phyloP scores from a whole-genome alignment of 768 basidiomycete species.

The Cytidiella melzeri region DNA sequence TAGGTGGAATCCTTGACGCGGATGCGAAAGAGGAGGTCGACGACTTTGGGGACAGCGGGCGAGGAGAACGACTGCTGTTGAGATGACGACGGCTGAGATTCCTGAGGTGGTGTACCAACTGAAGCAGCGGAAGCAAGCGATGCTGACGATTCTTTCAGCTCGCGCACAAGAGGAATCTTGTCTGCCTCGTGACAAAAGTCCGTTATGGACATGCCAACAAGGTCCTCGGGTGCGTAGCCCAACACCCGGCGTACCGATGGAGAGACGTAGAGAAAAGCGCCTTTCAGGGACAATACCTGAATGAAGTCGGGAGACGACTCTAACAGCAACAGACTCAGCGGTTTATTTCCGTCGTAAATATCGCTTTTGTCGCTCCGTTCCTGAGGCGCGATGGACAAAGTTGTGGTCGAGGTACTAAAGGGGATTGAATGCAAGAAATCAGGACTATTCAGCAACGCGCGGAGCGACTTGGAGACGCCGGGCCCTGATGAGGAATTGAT shows the following conservation, averaged over 20 bases:
- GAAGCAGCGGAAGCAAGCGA: constrained; percentile 7
- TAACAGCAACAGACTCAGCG: constrained; percentile 55
- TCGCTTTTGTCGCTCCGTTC: constrained; percentile 19
- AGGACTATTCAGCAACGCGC: constrained; percentile 39
- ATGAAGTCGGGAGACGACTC: constrained; percentile 72
- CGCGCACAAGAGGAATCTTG: constrained; percentile 83
- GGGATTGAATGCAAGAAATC: constrained; percentile 44
- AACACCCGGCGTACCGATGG: constrained; percentile 73
- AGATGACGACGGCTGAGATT: background rate
- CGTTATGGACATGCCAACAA: constrained; percentile 70
- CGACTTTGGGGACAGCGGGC: constrained; percentile 40
- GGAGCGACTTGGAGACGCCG: constrained; percentile 48
- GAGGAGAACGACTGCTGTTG: background rate
- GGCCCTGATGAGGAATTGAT: constrained; percentile 22
- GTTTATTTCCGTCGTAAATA: constrained; percentile 35
- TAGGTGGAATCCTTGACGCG: constrained; percentile 57
- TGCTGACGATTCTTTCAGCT: constrained; percentile 69
- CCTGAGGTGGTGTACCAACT: background rate
- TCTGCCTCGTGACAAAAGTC: constrained; percentile 89
- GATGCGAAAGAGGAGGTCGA: constrained; percentile 85
- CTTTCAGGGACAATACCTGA: constrained; percentile 89
- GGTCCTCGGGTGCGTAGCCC: constrained; percentile 81
- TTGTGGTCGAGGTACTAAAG: constrained; percentile 8
- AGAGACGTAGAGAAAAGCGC: constrained; percentile 87
- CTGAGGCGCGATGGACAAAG: constrained; percentile 10